phyloP scores from a whole-genome alignment of 1,139 yeast species.

The Kodamaea sp. region DNA sequence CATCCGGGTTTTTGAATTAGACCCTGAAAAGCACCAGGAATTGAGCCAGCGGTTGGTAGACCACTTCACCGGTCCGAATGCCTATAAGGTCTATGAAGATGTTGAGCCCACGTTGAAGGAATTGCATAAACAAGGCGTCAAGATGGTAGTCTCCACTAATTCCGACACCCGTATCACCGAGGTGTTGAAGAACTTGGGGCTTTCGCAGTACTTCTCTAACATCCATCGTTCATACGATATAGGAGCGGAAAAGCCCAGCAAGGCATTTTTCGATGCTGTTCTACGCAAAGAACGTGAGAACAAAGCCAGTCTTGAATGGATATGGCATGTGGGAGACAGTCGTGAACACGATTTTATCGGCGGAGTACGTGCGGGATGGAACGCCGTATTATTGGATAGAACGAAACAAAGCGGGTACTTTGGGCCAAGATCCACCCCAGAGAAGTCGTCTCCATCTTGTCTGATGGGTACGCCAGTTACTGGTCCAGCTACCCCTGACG shows the following conservation, averaged over 20 bases:
- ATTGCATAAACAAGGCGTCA: conserved; percentile 32
- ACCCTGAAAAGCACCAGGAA: conserved; percentile 18
- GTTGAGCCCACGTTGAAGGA: conserved; percentile 47
- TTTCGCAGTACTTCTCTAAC: conserved; percentile 38
- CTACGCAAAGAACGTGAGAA: conserved; percentile 14
- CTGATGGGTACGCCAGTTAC: conserved; percentile 2
- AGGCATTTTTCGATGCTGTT: conserved; percentile 46
- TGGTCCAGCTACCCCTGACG: conserved; percentile 4
- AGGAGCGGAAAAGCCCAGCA: conserved; percentile 54
- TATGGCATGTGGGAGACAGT: conserved; percentile 74
- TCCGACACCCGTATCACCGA: conserved; percentile 55
- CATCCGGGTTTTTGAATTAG: conserved; percentile 37
- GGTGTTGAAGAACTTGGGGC: conserved; percentile 47
- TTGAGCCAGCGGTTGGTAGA: conserved; percentile 43
- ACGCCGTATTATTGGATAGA: conserved; percentile 57
- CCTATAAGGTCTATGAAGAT: conserved; percentile 57
- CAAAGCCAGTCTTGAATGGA: conserved; percentile 16
- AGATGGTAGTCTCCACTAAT: conserved; percentile 54
- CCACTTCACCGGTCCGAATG: conserved; percentile 50
- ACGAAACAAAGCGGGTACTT: conserved; percentile 24
- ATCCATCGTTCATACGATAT: conserved; percentile 57
- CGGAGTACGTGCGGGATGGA: conserved; percentile 59
- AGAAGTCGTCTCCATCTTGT: conserved; percentile 7
- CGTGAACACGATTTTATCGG: conserved; percentile 54
- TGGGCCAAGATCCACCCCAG: conserved; percentile 10